Percentiles rank a stretch among this genome's conserved stretches.
phyloP scores from a whole-genome alignment of 768 basidiomycete species.

The Suillus brevipes region DNA sequence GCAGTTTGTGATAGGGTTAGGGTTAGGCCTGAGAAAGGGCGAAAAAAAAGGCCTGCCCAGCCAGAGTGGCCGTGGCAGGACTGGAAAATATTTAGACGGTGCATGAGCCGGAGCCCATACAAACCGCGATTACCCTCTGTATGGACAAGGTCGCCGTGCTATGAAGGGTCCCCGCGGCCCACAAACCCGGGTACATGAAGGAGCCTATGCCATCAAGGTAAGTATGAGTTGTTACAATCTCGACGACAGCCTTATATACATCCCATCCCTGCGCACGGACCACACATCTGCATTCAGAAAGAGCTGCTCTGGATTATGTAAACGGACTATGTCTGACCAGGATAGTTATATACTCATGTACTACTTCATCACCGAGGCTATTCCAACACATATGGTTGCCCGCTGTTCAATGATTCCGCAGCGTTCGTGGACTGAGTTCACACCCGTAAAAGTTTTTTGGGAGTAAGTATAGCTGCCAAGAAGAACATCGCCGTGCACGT shows the following conservation, averaged over 20 bases:
- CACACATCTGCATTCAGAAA: conserved; percentile 8
- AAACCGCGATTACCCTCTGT: conserved; percentile 57
- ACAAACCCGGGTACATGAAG: conserved; percentile 52
- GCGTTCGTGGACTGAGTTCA: background rate
- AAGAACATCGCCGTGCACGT: background rate
- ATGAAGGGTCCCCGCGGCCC: conserved; percentile 56
- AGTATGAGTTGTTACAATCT: conserved; percentile 39
- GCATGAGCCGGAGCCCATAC: conserved; percentile 72
- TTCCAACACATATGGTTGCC: too few relatives aligned
- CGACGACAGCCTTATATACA: too few relatives aligned
- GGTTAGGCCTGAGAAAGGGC: conserved; percentile 42
- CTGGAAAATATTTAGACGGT: conserved; percentile 76
- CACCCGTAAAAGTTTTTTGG: background rate
- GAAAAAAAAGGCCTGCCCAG: conserved; percentile 52
- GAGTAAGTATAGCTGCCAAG: background rate
- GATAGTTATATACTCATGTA: too few relatives aligned
- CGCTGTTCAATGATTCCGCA: too few relatives aligned
- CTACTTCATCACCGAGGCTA: too few relatives aligned
- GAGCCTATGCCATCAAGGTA: conserved; percentile 58
- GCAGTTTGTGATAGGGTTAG: background rate
- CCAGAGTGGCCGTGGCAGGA: conserved; percentile 66
- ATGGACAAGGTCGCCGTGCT: conserved; percentile 73
- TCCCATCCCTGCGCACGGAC: conserved; percentile 24
- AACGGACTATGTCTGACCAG: too few relatives aligned
- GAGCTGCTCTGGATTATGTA: too few relatives aligned